These are phyloP conservation scores for Mycena vitilis DNA, from an alignment of 768 basidiomycete species.

Conservation along the genomic window DNA sequence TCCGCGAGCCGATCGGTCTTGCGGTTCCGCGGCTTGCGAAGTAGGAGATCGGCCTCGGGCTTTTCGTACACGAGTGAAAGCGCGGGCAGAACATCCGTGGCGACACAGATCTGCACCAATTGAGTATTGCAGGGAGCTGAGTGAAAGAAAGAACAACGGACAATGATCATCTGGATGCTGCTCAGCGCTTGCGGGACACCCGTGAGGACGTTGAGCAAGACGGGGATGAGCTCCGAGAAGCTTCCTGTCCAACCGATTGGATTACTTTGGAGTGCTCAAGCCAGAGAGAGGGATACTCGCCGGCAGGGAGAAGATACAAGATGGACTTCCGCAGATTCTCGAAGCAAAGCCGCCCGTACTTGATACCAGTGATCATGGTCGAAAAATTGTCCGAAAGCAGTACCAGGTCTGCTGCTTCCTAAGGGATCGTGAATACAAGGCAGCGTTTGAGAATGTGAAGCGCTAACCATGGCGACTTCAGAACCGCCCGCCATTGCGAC, in stretches of 20 bases:
- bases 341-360: slow-evolving; percentile 74
- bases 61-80: slow-evolving; percentile 68
- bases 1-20: slow-evolving; percentile 68
- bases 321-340: slow-evolving; percentile 73
- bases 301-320: slow-evolving; percentile 62
- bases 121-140: neutral
- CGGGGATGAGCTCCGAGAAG: slow-evolving; percentile 73
- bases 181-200: slow-evolving; percentile 51
- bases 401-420: slow-evolving; percentile 72
- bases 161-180: slow-evolving; percentile 55
- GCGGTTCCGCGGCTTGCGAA: slow-evolving; percentile 64
- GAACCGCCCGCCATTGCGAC: slow-evolving; percentile 68
- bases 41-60: slow-evolving; percentile 69
- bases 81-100: slow-evolving; percentile 67
- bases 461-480: slow-evolving; percentile 61
- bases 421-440: too few relatives aligned
- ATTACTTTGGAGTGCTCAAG: too few relatives aligned
- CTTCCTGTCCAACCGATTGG: slow-evolving; percentile 42
- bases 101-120: slow-evolving; percentile 65
- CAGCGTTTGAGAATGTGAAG: too few relatives aligned
- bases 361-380: slow-evolving; percentile 70
- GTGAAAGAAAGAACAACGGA: slow-evolving; percentile 38
- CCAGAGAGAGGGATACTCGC: slow-evolving; percentile 58
- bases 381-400: slow-evolving; percentile 71
- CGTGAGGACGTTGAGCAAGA: slow-evolving; percentile 59